Base-by-base conservation (phyloP, 129 eudicot species). In the sunflower (Helianthus annuus) region DNA sequence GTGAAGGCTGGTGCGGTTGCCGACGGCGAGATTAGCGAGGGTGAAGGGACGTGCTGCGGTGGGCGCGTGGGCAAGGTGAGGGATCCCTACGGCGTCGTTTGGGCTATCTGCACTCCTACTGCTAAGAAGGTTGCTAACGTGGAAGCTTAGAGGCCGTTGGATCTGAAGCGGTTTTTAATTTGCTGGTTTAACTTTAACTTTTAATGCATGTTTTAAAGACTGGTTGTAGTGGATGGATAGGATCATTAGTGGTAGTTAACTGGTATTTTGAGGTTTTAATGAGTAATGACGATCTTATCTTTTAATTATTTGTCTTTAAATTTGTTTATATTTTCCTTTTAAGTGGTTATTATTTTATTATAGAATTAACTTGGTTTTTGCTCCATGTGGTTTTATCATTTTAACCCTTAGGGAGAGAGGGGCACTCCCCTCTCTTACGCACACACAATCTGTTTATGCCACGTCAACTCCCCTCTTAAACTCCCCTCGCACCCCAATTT, bases 41-140 rank as follows among this genome's bases (percentile, higher is more conserved):
- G 83, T 52, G 98, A 87, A 5, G 91, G 83, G 52, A 83, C 83
- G 73, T 78, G 86, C 58, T 58, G 71, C 63, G 87, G 83, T 29
- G 88, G 85, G 79, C 88, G 89, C 76, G 87, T 83, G 82, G 95
- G 85, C 1, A 89, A 83, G 58, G 84, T 93, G 46, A 89, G 77
- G 73, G 98, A 93, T 76, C 98, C 98, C 2, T 93, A 77, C 70
- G 98, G 97, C 5, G 53, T 78, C 9, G 73, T 82, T 49, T 93
- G 96, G 98, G 48, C 76, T 19, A 80, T 93, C 52, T 83, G 84
- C 81, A 44, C 87, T 40, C 80, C 96, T 19, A 6, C 46, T 42
- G 74, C 76, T 3, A 58, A 76, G 73, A 74, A 75, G 79, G 0
- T 0, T 39, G 82, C 59, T 63, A 87, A 86, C 60, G 94, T 72